phyloP scores from a whole-genome alignment of 306 rosid species.

The Dalbergia cultrata region DNA sequence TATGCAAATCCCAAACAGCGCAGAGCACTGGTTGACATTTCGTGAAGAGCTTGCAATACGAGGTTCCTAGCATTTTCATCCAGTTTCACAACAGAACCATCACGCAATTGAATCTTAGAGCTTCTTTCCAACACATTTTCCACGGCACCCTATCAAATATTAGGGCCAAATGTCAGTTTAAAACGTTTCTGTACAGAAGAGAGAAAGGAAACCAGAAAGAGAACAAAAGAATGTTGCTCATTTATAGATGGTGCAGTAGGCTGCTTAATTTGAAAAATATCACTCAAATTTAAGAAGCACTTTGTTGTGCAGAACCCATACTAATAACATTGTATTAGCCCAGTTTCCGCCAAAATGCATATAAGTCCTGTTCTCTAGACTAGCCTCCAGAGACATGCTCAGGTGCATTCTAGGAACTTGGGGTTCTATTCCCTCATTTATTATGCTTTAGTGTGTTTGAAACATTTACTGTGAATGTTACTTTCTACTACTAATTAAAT shows the following conservation, averaged over 20 bases:
- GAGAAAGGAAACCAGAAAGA: constrained; percentile 27
- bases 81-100: constrained; percentile 72
- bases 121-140: constrained; percentile 88
- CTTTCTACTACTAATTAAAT: neutral
- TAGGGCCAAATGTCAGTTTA: constrained; percentile 32
- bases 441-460: neutral
- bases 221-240: neutral
- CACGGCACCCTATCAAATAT: constrained; percentile 82
- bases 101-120: constrained; percentile 72
- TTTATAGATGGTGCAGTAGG: constrained; percentile 4
- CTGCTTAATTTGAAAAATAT: constrained; percentile 25
- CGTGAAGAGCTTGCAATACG: constrained; percentile 72
- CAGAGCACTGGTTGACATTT: constrained; percentile 90
- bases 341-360: neutral
- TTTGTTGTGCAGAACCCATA: constrained; percentile 7
- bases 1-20: constrained; percentile 97
- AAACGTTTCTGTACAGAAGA: constrained; percentile 10
- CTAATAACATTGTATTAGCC: neutral
- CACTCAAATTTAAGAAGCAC: neutral
- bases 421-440: neutral
- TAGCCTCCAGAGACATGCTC: constrained; percentile 6
- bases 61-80: constrained; percentile 65
- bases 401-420: neutral
- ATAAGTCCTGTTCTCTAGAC: neutral
- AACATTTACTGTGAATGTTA: neutral